Evolutionary conservation across 78 protist species (phyloP).

Genomic region (Capsaspora owczarzaki): DNA sequence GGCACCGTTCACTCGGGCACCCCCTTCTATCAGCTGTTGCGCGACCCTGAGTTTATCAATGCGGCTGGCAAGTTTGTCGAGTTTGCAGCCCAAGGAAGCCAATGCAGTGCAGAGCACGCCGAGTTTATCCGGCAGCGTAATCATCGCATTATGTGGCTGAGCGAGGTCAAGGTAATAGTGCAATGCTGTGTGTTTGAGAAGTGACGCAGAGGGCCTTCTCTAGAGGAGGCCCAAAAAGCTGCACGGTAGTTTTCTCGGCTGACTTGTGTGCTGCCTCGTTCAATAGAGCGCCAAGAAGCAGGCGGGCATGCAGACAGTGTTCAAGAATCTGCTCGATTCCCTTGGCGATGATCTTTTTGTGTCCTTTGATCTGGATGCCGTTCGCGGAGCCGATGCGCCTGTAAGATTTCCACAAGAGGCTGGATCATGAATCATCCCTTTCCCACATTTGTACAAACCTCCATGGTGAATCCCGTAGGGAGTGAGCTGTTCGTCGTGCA

Average conservation of each 20-base stretch:
- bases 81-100: conserved; percentile 49
- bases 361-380: conserved; percentile 45
- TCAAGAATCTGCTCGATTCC: not conserved
- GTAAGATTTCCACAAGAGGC: too few relatives aligned
- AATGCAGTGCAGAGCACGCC: conserved; percentile 35
- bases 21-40: conserved; percentile 40
- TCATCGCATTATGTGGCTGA: conserved; percentile 22
- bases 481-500: conserved; percentile 31
- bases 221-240: too few relatives aligned
- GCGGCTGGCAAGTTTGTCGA: conserved; percentile 17
- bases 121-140: conserved; percentile 3
- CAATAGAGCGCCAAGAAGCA: too few relatives aligned
- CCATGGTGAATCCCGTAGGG: too few relatives aligned
- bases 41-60: not conserved
- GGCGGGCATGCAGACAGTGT: too few relatives aligned
- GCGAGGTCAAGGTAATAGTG: not conserved
- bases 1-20: conserved; percentile 43
- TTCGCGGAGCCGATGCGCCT: conserved; percentile 25
- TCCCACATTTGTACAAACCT: too few relatives aligned
- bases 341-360: conserved; percentile 28
- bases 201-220: too few relatives aligned
- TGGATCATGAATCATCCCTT: too few relatives aligned
- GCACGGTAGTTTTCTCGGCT: too few relatives aligned
- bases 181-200: too few relatives aligned
- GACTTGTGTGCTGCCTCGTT: too few relatives aligned